Conservation (phyloP, 2,329 filamentous ascomycete species). For the Onygenales sp. region DNA sequence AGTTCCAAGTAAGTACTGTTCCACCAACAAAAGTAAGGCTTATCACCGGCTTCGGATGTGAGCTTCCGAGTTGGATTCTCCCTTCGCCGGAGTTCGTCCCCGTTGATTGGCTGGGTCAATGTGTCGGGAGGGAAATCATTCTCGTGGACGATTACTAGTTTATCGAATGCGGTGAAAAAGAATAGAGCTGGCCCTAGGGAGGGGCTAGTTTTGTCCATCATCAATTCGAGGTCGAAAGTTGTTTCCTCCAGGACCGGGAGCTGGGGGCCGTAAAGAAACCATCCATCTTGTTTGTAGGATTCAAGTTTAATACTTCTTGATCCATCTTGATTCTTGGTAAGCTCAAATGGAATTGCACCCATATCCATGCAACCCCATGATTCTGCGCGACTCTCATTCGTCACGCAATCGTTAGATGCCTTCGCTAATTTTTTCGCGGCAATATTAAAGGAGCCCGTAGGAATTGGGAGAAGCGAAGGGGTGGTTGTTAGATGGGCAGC, state of each 20-base stretch:
- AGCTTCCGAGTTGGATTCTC: conserved; percentile 26
- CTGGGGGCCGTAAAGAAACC: conserved; percentile 53
- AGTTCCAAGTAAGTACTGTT: conserved; percentile 58
- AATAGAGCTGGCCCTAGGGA: conserved; percentile 53
- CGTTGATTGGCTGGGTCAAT: conserved; percentile 10
- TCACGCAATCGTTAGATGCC: conserved; percentile 41
- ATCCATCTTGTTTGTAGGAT: conserved; percentile 26
- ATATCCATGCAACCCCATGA: conserved; percentile 44
- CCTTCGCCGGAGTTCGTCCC: conserved; percentile 13
- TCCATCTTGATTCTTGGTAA: conserved; percentile 16
- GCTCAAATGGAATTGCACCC: conserved; percentile 8
- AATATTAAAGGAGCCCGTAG: conserved; percentile 41
- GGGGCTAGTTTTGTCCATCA: conserved; percentile 48
- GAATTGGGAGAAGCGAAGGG: conserved; percentile 36
- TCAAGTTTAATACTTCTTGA: conserved; percentile 28
- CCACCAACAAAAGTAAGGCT: conserved; percentile 63
- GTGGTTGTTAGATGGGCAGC: conserved; percentile 40
- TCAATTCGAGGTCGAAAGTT: conserved; percentile 43
- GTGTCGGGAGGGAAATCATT: conserved; percentile 19
- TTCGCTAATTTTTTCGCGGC: conserved; percentile 39
- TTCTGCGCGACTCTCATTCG: conserved; percentile 33
- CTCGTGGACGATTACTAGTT: conserved; percentile 47
- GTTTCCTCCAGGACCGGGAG: conserved; percentile 39
- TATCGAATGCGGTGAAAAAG: conserved; percentile 54
- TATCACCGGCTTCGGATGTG: conserved; percentile 44